A percentile compares a stretch with the other conserved stretches of the same genome.
Conservation (phyloP, 495 filamentous ascomycete genomes). For the Thozetella sp. region DNA sequence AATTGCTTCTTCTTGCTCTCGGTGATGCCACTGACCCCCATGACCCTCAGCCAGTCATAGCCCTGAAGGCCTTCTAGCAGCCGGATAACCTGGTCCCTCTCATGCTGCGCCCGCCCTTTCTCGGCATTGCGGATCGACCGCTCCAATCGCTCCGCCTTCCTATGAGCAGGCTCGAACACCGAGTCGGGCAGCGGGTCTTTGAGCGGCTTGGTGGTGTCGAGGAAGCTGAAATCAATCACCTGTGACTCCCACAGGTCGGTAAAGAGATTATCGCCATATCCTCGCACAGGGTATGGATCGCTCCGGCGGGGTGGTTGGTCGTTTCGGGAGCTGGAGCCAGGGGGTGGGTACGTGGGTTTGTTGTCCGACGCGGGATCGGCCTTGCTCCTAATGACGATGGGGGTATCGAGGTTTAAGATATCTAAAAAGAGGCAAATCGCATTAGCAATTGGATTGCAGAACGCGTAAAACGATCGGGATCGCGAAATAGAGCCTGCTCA, state of each 20-base stretch:
- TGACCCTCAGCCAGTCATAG: slow-evolving; percentile 89
- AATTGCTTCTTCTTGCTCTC: slow-evolving; percentile 82
- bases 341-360: slow-evolving; percentile 14
- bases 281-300: slow-evolving; percentile 38
- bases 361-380: slow-evolving; percentile 27
- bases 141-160: slow-evolving; percentile 82
- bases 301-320: slow-evolving; percentile 17
- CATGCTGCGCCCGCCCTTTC: slow-evolving; percentile 87
- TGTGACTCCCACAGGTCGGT: slow-evolving; percentile 53
- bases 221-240: slow-evolving; percentile 56
- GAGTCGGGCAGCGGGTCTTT: slow-evolving; percentile 73
- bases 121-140: slow-evolving; percentile 93
- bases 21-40: slow-evolving; percentile 88
- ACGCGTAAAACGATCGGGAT: slow-evolving; percentile 24
- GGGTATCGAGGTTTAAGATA: slow-evolving; percentile 60
- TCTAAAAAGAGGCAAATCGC: slow-evolving; percentile 36
- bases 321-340: slow-evolving; percentile 21
- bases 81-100: slow-evolving; percentile 83
- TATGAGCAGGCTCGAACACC: slow-evolving; percentile 69
- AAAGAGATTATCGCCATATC: slow-evolving; percentile 46
- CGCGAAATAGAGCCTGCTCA: slow-evolving; percentile 41
- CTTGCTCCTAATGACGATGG: slow-evolving; percentile 58
- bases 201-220: slow-evolving; percentile 38
- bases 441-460: slow-evolving; percentile 45
- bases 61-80: slow-evolving; percentile 84